Evolutionary conservation across 1,284 basidiomycete species (phyloP), one percentile per base, ranked within the genome.

Genomic region (Abortiporus biennis): DNA sequence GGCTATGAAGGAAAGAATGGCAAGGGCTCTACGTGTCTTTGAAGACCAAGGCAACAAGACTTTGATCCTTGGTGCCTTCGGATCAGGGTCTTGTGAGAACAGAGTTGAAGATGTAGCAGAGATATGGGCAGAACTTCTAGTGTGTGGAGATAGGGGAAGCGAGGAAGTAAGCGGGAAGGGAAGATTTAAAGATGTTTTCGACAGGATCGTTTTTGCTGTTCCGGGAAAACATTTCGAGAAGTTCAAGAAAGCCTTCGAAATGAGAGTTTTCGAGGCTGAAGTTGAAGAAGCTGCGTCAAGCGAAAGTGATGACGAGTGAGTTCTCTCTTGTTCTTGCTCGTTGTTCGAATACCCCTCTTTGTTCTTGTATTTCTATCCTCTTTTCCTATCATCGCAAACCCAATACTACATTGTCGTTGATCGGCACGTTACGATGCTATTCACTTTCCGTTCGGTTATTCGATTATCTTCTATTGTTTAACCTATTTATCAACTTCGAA

Each of bases 111-210:
- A 66, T 43, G 67, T 85, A 25, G 80, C 78, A 2, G 56, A 57
- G 36, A 64, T 80, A 12, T 85, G 80, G 79, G 76, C 74, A 12
- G 73, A 76, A 55, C 54, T 77, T 1, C 57, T 76, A 17, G 64
- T 65, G 5, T 69, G 63, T 25, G 67, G 69, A n/a, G 57, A 56
- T 15, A 40, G 44, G 6, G 51, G 54, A 24, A 47, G 44, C 6
- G 50, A 32, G 16, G 38, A 32, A 8, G 40, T 43, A 15, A 44
- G 42, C 34, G 46, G 45, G 20, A 50, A 39, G 35, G 62, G 66
- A 32, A 55, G 59, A 41, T 72, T 70, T 53, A 64, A 61, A 46
- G 54, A 65, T 36, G 57, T 63, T 2, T 74, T 74, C 42, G 65
- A 73, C 44, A 59, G 59, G 46, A 55, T 75, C 36, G 57, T 71